Base-by-base conservation (phyloP, 1,284 basidiomycete species). In the Veloboletus limbatus region DNA sequence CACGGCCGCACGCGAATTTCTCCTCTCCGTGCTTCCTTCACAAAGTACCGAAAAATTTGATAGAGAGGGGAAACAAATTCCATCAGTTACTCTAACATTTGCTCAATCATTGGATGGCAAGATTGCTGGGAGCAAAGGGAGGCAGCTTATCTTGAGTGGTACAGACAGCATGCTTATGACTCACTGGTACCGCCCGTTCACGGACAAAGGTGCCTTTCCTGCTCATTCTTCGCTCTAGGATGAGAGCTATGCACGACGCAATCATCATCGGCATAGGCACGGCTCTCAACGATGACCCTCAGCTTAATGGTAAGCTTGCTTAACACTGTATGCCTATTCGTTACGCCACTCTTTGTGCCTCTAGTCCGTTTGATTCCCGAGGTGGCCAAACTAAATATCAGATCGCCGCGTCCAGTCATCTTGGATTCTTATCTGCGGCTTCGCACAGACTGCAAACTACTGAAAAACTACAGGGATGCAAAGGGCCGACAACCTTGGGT, bases 61-160 rank as follows among this genome's bases (percentile, higher is more conserved):
- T 34, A 21, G 33, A 41, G 54, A 58, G 2, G 52, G 57, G 6
- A 24, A 31, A 24, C 49, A 28, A 1, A 35, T 52, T 6, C 82
- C 84, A 1, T 71, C 70, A 43, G 79, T 89, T 17, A 98, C 95
- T 0, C 70, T 99, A 8, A 97, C 96, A 2, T 99, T 95, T 69
- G 96, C 96, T 2, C 95, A 98, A 65, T 96, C 92, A 2, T 71
- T 95, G 38, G 95, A 99, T 70, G 91, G 82, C 25, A 95, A 93
- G 68, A 96, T 98, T 51, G 92, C 92, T 0, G 93, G 91, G 0
- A 66, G 69, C 5, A 73, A 74, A 13, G 85, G 91, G 7, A 72
- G 73, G 54, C 92, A 94, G 67, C 77, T 99, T 27, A 77, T 81
- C 16, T 73, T 99, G 42, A 95, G 91, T 56, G 88, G 95, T 2